Base-by-base conservation (phyloP, 768 basidiomycete species). In the Glaciozyma martinii region DNA sequence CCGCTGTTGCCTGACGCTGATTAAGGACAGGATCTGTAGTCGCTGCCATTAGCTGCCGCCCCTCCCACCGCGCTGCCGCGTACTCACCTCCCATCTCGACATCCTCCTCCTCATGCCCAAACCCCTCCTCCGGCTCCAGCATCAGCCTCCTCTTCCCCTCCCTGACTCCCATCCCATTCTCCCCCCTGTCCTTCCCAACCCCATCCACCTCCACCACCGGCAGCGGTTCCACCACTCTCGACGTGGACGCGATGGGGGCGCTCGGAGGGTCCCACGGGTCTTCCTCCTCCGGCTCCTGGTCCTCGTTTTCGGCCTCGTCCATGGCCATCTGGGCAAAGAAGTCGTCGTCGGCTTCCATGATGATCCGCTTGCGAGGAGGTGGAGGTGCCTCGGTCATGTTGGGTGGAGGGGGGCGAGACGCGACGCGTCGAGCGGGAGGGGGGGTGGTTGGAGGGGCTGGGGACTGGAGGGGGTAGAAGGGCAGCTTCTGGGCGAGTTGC, bases 261-360 rank as follows among this genome's bases (percentile, higher is more conserved):
- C 30, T 30, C 32, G 54, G n/a, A 23, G 33, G 23, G 23, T 56
- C 37, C 37, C 23, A 21, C 5, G 21, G 55, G 16, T 30, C 29
- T 3, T 58, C 43, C 40, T 37, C 43, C 23, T 49, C 54, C 6
- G 54, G 33, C 10, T 50, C 60, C 23, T 46, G 33, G 5, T 55
- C 63, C 10, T 19, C 58, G 0, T 52, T 53, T 13, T 65, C 64
- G 5, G 49, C 56, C 47, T 65, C 53, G 1, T 59, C 64, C 9
- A 55, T 32, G 0, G 54, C 46, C 21, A 49, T 43, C 9, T 49
- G 54, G 1, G 59, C 59, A 10, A 33, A 54, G 59, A 59, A 65
- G 49, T 65, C 64, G 1, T 68, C 63, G 43, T 55, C 52, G 27
- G 58, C 60, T 21, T 59, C 61, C 44, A 55, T 46, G 33, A 19